Evolutionary conservation across 306 rosid genomes (phyloP).

Genomic region (Quillaja saponaria): DNA sequence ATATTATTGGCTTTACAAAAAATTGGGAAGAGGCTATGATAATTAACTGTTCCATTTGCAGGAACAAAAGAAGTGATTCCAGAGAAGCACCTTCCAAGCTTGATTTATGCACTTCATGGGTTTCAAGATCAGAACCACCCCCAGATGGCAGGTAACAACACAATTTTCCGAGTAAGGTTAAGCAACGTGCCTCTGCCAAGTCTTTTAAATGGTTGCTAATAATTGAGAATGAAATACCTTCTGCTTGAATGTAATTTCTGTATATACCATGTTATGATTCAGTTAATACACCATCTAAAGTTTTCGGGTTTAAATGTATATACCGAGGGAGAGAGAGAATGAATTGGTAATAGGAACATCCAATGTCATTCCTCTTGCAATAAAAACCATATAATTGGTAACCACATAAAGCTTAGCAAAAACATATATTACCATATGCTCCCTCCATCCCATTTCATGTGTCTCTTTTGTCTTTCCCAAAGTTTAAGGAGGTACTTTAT

Average conservation of each 20-base stretch:
- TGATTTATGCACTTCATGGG: not conserved
- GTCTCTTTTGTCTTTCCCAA: no score
- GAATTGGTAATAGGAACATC: no score
- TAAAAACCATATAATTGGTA: slow-evolving; percentile 10
- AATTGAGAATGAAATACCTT: not conserved
- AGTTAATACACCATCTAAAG: slow-evolving; percentile 17
- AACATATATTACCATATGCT: no score
- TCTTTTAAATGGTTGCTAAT: slow-evolving; percentile 24
- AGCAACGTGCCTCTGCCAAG: slow-evolving; percentile 17
- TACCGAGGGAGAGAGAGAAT: no score
- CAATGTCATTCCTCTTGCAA: not conserved
- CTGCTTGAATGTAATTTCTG: slow-evolving; percentile 35
- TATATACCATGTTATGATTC: slow-evolving; percentile 16
- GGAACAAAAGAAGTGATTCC: not conserved
- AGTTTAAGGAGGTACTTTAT: no score
- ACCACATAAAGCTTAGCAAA: no score
- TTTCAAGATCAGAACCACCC: slow-evolving; percentile 30
- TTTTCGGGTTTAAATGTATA: not conserved
- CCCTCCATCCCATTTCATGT: no score
- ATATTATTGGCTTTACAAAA: no score
- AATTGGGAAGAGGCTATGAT: no score
- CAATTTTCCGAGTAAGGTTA: not conserved
- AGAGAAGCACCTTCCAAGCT: not conserved
- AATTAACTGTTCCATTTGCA: not conserved
- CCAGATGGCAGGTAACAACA: slow-evolving; percentile 17